These are phyloP conservation scores for Hyparrhenia diplandra DNA, from an alignment of 176 grass and related monocot genomes.

Conservation along the genomic window DNA sequence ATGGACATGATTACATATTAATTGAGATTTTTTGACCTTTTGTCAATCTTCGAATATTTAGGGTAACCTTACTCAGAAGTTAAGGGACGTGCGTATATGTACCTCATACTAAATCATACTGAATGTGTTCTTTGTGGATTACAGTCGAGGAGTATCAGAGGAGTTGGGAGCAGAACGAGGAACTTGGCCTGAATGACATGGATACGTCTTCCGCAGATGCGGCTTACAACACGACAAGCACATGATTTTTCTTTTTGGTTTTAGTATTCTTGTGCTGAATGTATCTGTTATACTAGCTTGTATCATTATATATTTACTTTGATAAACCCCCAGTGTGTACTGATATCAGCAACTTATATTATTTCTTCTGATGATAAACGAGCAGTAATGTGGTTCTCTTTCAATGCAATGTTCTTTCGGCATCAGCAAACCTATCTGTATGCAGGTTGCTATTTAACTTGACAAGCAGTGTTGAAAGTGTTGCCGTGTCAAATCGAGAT, in stretches of 20 bases:
- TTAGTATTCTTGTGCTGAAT: not conserved
- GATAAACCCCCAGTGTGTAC: not conserved
- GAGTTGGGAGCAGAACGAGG: constrained; percentile 92
- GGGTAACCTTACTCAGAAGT: not conserved
- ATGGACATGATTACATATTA: not conserved
- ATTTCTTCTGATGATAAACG: not conserved
- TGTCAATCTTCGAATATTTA: not conserved
- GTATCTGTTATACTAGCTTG: constrained; percentile 4
- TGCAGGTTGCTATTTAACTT: no score
- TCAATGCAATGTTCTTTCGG: no score
- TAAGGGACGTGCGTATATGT: not conserved
- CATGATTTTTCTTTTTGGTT: constrained; percentile 20
- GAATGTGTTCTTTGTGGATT: constrained; percentile 7
- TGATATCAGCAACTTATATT: not conserved
- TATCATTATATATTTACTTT: not conserved
- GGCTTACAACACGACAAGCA: constrained; percentile 49
- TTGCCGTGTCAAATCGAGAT: no score
- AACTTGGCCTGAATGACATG: constrained; percentile 94
- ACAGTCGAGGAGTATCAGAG: constrained; percentile 85
- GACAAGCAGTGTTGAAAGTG: no score
- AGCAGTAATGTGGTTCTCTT: no score
- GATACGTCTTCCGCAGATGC: constrained; percentile 79
- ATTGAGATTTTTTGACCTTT: not conserved
- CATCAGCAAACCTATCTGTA: no score
- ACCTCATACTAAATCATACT: not conserved